Conservation (phyloP, 2,329 filamentous ascomycete genomes). For the Cercospora janseana region DNA sequence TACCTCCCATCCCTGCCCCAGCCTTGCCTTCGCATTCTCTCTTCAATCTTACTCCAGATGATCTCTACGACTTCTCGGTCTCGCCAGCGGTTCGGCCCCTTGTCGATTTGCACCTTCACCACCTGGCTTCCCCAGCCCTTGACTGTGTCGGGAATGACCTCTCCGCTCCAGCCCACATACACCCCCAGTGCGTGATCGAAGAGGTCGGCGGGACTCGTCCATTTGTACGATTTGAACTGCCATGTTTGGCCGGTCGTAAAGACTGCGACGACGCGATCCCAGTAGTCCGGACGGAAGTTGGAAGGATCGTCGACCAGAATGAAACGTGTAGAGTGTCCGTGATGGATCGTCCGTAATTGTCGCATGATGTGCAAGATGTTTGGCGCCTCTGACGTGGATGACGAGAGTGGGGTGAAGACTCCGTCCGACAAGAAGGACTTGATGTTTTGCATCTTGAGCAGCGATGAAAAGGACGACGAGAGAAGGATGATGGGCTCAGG, state of each 20-base stretch:
- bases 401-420: conserved; percentile 70
- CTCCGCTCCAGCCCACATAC: conserved; percentile 87
- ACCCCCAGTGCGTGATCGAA: conserved; percentile 86
- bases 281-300: conserved; percentile 97
- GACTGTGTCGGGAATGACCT: conserved; percentile 73
- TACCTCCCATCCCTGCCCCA: conserved; percentile 67
- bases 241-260: conserved; percentile 97
- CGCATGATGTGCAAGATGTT: conserved; percentile 87
- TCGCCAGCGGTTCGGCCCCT: conserved; percentile 66
- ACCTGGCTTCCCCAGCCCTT: conserved; percentile 85
- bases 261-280: conserved; percentile 89
- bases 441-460: conserved; percentile 93
- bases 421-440: conserved; percentile 89
- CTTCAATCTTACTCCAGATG: conserved; percentile 88
- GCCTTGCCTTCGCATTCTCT: conserved; percentile 78
- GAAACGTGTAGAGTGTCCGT: conserved; percentile 76
- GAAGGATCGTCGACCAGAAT: conserved; percentile 91
- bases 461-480: conserved; percentile 89
- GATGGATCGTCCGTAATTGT: conserved; percentile 66
- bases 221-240: conserved; percentile 99
- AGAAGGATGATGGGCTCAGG: conserved; percentile 90
- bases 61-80: conserved; percentile 90
- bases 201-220: conserved; percentile 81
- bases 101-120: conserved; percentile 74
- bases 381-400: conserved; percentile 58